Base-by-base conservation (phyloP, 345 rosid species). In the Trapa incisa region DNA sequence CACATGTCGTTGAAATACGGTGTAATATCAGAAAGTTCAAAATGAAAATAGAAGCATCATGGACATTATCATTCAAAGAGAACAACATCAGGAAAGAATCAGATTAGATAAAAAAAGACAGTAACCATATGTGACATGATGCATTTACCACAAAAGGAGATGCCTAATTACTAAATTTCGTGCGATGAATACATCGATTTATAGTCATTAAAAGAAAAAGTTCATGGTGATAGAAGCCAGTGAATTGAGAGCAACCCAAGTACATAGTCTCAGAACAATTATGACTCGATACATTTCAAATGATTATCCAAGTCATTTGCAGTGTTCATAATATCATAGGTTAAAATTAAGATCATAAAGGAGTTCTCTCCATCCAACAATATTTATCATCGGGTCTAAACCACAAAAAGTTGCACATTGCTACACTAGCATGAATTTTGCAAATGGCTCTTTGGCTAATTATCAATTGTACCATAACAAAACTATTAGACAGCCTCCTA, bases 1-100 rank as follows among this genome's bases (percentile, higher is more conserved):
- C 75, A 74, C 67, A 54, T 58, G 73, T 38, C 15, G 35, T 38
- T 35, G 37, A 58, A 58, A 58, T 11, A 35, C 2, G 3, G 35
- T 7, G 38, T 2, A 50, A 15, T 10, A 32, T 8, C 14, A 35
- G 38, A 29, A 35, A 58, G 1, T 58, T 35, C 11, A 58, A 58
- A 33, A 32, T 35, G 35, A 54, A 0, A 3, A 2, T 7, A 33
- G 38, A 29, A 14, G 11, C 61, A 22, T 29, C 35, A 57, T 57
- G 16, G 22, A 17, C 33, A 54, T 9, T 2, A 17, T 54, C 32
- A 57, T 32, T 29, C 13, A 32, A 8, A 10, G 36, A 58, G 38
- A 33, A 58, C 3, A 32, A 57, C 36, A 9, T 35, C 6, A 35
- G 15, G 32, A 33, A 32, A 1, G 37, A 32, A 58, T 58, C 12